Evolutionary conservation across 768 basidiomycete genomes (phyloP).

Genomic region (Steccherinum ochraceum): DNA sequence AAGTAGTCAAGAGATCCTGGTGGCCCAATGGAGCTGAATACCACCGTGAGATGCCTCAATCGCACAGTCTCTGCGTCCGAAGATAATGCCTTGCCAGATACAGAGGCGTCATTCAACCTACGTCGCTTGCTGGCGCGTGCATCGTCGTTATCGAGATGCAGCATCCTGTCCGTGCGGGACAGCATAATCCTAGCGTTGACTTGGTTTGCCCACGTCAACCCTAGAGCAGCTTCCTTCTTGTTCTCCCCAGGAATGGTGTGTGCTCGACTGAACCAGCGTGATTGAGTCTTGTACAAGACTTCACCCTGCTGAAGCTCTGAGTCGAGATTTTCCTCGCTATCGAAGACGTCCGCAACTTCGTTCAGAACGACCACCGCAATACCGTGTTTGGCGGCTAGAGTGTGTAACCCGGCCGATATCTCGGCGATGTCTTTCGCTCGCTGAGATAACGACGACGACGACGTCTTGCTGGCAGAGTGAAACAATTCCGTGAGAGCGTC

Average conservation of each 20-base stretch:
- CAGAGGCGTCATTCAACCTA: slow-evolving; percentile 15
- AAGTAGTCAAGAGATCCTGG: slow-evolving; percentile 71
- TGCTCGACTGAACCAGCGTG: slow-evolving; percentile 68
- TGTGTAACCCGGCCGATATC: slow-evolving; percentile 66
- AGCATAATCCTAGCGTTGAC: slow-evolving; percentile 84
- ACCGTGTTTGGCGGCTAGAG: slow-evolving; percentile 53
- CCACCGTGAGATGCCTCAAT: slow-evolving; percentile 65
- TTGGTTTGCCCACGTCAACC: slow-evolving; percentile 92
- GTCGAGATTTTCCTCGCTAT: slow-evolving; percentile 22
- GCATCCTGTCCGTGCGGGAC: slow-evolving; percentile 64
- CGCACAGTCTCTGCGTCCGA: slow-evolving; percentile 37
- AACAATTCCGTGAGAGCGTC: slow-evolving; percentile 89
- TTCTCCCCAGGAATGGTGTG: slow-evolving; percentile 51
- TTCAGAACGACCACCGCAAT: slow-evolving; percentile 83
- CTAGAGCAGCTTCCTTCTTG: slow-evolving; percentile 75
- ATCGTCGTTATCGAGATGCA: slow-evolving; percentile 36
- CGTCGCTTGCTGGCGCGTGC: slow-evolving; percentile 21
- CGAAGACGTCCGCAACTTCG: slow-evolving; percentile 80
- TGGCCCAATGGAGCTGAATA: slow-evolving; percentile 64
- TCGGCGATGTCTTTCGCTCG: slow-evolving; percentile 65
- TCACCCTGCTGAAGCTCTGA: slow-evolving; percentile 24
- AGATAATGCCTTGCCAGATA: not conserved
- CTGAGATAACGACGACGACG: slow-evolving; percentile 56
- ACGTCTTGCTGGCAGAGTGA: slow-evolving; percentile 54
- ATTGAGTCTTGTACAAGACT: slow-evolving; percentile 65